phyloP scores from a whole-genome alignment of 495 filamentous ascomycete genomes.

The Penicillium herquei region DNA sequence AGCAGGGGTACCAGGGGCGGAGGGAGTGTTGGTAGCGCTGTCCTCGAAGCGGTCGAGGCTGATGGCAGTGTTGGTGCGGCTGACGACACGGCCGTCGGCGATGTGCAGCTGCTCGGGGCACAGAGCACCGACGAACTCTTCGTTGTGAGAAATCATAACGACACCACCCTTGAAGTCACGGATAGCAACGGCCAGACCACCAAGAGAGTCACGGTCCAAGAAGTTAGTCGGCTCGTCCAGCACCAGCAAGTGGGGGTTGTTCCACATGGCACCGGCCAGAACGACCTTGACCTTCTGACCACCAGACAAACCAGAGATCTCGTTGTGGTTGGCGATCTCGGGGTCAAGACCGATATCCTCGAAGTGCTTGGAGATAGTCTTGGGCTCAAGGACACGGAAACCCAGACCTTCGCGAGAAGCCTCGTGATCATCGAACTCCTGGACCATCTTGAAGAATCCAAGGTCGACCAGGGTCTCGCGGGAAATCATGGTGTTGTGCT shows the following conservation, averaged over 20 bases:
- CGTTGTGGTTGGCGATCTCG: constrained; percentile 97
- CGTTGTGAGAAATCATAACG: constrained; percentile 99
- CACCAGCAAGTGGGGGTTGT: constrained; percentile 95
- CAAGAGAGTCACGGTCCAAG: constrained; percentile 94
- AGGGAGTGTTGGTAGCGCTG: constrained; percentile 60
- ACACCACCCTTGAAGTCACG: constrained; percentile 97
- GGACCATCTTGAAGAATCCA: constrained; percentile 88
- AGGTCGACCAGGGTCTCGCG: constrained; percentile 84
- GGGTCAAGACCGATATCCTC: constrained; percentile 95
- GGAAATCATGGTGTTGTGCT: constrained; percentile 88
- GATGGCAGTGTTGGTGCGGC: constrained; percentile 74
- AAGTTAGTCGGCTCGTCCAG: constrained; percentile 99
- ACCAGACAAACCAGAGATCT: constrained; percentile 94
- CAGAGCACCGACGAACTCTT: constrained; percentile 94
- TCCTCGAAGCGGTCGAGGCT: constrained; percentile 86
- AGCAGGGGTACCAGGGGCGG: constrained; percentile 49
- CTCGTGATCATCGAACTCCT: constrained; percentile 99
- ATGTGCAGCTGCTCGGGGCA: constrained; percentile 95
- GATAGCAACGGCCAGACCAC: constrained; percentile 92
- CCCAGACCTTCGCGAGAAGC: constrained; percentile 95
- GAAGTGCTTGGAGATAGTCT: constrained; percentile 95
- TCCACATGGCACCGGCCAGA: constrained; percentile 97
- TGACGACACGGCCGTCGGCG: constrained; percentile 77
- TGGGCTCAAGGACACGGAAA: constrained; percentile 86
- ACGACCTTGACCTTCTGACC: constrained; percentile 99